Base-by-base conservation (phyloP, 441 rosid species). In the Erodium chrysanthum region DNA sequence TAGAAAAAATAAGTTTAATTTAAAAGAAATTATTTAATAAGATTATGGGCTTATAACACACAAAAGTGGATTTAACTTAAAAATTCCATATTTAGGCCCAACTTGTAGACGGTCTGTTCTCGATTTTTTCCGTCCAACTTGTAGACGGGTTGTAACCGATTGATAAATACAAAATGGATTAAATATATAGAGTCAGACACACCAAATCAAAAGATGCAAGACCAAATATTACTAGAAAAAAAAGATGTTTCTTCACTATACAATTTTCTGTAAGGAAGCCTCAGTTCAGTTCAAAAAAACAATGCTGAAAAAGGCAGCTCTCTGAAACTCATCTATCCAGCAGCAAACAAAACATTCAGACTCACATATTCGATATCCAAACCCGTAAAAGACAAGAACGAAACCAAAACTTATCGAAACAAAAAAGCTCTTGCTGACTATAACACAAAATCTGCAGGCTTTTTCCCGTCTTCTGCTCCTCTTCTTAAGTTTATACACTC, bases 401-500 rank as follows among this genome's bases (percentile, higher is more conserved):
- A 71, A 74, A 65, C 60, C 18, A 35, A 35, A 54, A 10, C 73
- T 56, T 22, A 10, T 7, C 23, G 11, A 71, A 65, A 70, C 67
- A 63, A 62, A 77, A 70, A 73, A 31, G 73, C 73, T 68, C 40
- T 35, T 5, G 40, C 40, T 35, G 40, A 56, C 61, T 42, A 64
- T 82, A 73, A 66, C 79, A 82, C 84, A 79, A 79, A 78, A 81
- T 75, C 70, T 65, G 77, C 78, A 75, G 52, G 72, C 69, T 62
- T 67, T 67, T 11, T 65, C 42, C 54, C 66, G 64, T 29, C 71
- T 67, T 64, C 58, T 69, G 78, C 76, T 42, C n/a, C 78, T 75
- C 77, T 73, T 72, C 81, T 76, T 77, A 78, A 58, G 56, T 80
- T 78, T 83, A 23, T 80, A 81, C 82, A 79, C 66, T 71, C 69